A percentile compares a stretch with the other conserved stretches of the same genome.
Evolutionary conservation across 75 land plant species (phyloP).

Genomic region (Pinus taeda): DNA sequence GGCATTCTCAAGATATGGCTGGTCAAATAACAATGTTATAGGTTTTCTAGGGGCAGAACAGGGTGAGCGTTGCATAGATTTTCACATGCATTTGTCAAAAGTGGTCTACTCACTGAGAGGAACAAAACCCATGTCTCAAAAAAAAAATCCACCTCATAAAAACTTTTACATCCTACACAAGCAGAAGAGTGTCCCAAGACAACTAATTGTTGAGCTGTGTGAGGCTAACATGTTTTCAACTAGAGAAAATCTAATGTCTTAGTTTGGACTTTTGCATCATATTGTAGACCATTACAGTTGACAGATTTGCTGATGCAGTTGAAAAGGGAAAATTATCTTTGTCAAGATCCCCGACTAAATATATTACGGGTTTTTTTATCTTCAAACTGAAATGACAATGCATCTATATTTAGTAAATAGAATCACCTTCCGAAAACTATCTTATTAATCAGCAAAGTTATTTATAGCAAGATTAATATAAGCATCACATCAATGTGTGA

Average conservation of each 20-base stretch:
- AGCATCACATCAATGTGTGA: neutral
- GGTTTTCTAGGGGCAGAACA: too few species aligned
- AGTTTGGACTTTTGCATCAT: neutral
- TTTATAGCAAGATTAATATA: neutral
- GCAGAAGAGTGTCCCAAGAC: neutral
- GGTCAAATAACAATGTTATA: too few species aligned
- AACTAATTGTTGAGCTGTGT: neutral
- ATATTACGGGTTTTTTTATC: neutral
- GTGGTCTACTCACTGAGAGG: too few species aligned
- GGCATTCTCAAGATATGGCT: too few species aligned
- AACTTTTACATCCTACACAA: neutral
- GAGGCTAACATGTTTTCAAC: neutral
- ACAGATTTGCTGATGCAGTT: neutral
- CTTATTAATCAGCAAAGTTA: conserved; percentile 2
- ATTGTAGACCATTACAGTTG: neutral
- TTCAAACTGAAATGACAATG: conserved; percentile 4
- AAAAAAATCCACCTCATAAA: neutral
- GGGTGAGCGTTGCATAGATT: too few species aligned
- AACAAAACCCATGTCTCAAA: too few species aligned
- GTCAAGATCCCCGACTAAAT: neutral
- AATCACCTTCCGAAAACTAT: neutral
- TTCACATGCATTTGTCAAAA: too few species aligned
- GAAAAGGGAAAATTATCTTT: neutral
- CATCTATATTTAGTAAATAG: neutral
- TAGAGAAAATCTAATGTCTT: neutral